Conservation (phyloP, 164 flowering plant species). For the Aristolochia fimbriata region DNA sequence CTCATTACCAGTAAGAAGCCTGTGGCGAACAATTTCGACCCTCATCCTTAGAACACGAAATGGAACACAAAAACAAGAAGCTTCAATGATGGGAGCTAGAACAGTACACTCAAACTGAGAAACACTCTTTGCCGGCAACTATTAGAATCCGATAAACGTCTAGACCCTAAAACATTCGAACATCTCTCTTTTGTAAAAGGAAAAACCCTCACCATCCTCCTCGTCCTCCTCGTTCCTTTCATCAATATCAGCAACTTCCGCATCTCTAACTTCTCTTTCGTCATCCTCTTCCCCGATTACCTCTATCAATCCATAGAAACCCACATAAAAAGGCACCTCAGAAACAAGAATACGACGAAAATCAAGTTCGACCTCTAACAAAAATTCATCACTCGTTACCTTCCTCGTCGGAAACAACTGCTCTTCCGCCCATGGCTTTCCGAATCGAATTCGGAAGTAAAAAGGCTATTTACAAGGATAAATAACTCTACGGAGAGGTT, state of each 20-base stretch:
- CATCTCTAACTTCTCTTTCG: constrained; percentile 2
- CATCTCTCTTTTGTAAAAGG: background rate
- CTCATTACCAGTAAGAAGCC: too few species aligned
- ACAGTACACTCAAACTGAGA: too few species aligned
- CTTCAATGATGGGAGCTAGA: too few species aligned
- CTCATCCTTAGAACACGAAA: too few species aligned
- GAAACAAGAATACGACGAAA: background rate
- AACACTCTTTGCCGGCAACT: background rate
- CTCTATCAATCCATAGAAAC: background rate
- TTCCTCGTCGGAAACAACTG: constrained; percentile 1
- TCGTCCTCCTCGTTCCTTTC: constrained; percentile 3
- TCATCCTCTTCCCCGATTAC: constrained; percentile 5
- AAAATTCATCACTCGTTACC: background rate
- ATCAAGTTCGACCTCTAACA: background rate
- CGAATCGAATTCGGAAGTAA: too few species aligned
- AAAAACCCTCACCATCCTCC: constrained; percentile 5
- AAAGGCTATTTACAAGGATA: too few species aligned
- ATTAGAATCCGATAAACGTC: background rate
- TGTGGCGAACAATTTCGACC: too few species aligned
- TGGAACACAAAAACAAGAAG: too few species aligned
- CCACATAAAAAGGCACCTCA: background rate
- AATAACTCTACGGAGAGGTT: too few species aligned
- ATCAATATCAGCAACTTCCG: background rate
- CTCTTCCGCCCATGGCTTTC: constrained; percentile 7
- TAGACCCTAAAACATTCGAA: background rate